Evolutionary conservation across 495 filamentous ascomycete species (phyloP).

Genomic region (Penicillium lividum): DNA sequence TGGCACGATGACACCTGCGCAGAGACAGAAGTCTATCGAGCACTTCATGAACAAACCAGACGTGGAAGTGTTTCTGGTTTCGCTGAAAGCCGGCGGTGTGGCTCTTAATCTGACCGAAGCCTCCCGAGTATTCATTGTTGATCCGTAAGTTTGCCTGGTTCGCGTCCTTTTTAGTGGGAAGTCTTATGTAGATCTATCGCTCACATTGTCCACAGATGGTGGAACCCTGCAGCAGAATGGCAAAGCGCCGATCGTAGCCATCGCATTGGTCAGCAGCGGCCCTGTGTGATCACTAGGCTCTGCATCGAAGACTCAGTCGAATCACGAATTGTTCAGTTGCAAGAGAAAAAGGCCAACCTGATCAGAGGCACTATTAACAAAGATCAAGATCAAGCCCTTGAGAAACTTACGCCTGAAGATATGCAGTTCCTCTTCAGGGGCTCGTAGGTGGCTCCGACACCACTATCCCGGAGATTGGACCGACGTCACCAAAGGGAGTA

Average conservation of each 20-base stretch:
- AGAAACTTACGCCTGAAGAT: constrained; percentile 85
- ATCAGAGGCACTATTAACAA: constrained; percentile 94
- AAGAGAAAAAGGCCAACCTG: constrained; percentile 97
- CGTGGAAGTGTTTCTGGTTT: constrained; percentile 93
- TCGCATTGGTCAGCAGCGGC: constrained; percentile 90
- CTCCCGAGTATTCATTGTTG: constrained; percentile 89
- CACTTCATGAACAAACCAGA: constrained; percentile 94
- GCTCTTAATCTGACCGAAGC: constrained; percentile 95
- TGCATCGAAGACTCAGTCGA: constrained; percentile 97
- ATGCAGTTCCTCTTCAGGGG: constrained; percentile 94
- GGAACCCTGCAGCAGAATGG: constrained; percentile 98
- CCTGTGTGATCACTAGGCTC: constrained; percentile 89
- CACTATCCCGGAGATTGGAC: background rate
- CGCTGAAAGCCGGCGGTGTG: constrained; percentile 92
- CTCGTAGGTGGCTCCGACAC: background rate
- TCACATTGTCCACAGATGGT: constrained; percentile 64
- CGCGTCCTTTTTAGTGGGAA: background rate
- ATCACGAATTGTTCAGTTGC: constrained; percentile 86
- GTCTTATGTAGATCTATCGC: background rate
- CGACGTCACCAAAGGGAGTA: constrained; percentile 7
- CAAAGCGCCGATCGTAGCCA: constrained; percentile 95
- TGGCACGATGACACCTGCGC: constrained; percentile 90
- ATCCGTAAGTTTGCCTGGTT: constrained; percentile 64
- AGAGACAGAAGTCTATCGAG: constrained; percentile 86
- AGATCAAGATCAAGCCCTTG: constrained; percentile 77